Evolutionary conservation across 2,329 filamentous ascomycete species (phyloP), one percentile per base, ranked within the genome.

Genomic region (Helotiales sp.): DNA sequence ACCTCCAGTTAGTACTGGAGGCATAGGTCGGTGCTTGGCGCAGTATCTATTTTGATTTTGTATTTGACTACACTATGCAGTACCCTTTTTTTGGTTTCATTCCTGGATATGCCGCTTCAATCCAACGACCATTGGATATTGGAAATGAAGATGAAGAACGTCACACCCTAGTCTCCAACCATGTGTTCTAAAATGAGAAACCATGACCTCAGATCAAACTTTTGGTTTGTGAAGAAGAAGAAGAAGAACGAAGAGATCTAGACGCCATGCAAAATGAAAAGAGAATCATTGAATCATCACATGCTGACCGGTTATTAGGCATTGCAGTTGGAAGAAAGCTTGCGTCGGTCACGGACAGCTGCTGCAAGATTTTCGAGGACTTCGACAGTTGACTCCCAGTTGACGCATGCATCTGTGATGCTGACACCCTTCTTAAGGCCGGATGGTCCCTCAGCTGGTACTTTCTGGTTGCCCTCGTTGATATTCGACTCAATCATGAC

Each of bases 401-500:
- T 85, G 78, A 99, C 97, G 83, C 95, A 99, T 64, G 94, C 95
- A 79, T 97, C 94, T 0, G 94, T 97, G 81, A 97, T 97, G 80
- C 91, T 95, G 76, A 97, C 91, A 73, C 94, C 94, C 82, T 92
- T 93, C 84, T 93, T 92, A 61, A 97, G 85, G 7, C 81, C 91
- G 0, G 88, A 79, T 7, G 91, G 91, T 8, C 94, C 95, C 80
- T 96, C 93, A 0, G 89, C 80, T 0, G 93, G 93, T 0, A 97
- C 92, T 84, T 97, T 97, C 78, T 93, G 91, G 84, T 90, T 93
- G 72, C 88, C 89, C 82, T 97, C 96, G 80, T 95, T 89, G 85
- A 98, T 95, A 82, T 98, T 95, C 77, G 93, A 97, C 84, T 99
- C 95, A 75, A 99, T 97, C 95, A 99, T 99, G 77, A 98, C 93